Conservation (phyloP, 345 rosid genomes). For the Eucalyptus polybractea region DNA sequence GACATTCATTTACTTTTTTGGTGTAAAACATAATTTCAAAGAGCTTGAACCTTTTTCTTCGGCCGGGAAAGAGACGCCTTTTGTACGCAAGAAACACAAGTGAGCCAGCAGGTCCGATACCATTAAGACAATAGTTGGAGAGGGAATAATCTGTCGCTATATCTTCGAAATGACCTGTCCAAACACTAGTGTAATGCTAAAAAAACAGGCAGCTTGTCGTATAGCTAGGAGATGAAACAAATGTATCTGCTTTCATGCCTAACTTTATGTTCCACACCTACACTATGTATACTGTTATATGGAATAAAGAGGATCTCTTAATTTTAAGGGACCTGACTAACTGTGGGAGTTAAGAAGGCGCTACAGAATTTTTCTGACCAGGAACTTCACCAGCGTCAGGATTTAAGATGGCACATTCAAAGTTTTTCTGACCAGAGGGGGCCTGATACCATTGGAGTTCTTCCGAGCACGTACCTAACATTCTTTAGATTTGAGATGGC, state of each 20-base stretch:
- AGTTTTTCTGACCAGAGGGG: no score
- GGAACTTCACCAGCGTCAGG: no score
- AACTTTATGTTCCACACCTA: background rate
- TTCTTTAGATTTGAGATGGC: no score
- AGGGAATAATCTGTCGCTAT: background rate
- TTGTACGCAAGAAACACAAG: background rate
- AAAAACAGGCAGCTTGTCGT: background rate
- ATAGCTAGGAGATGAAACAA: background rate
- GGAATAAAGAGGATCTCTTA: background rate
- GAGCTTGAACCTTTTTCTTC: background rate
- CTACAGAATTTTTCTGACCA: no score
- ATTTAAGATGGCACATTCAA: no score
- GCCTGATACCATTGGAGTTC: no score
- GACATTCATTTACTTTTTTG: background rate
- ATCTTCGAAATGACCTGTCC: background rate
- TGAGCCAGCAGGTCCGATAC: background rate
- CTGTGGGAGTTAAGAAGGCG: no score
- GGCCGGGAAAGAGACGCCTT: background rate
- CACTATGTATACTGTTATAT: no score
- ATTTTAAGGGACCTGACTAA: background rate
- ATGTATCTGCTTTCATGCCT: background rate
- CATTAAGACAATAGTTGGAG: background rate
- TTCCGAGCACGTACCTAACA: no score
- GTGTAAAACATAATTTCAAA: background rate
- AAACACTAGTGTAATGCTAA: background rate